Conservation (phyloP, 2,329 filamentous ascomycete genomes). For the Celoporthe dispersa region DNA sequence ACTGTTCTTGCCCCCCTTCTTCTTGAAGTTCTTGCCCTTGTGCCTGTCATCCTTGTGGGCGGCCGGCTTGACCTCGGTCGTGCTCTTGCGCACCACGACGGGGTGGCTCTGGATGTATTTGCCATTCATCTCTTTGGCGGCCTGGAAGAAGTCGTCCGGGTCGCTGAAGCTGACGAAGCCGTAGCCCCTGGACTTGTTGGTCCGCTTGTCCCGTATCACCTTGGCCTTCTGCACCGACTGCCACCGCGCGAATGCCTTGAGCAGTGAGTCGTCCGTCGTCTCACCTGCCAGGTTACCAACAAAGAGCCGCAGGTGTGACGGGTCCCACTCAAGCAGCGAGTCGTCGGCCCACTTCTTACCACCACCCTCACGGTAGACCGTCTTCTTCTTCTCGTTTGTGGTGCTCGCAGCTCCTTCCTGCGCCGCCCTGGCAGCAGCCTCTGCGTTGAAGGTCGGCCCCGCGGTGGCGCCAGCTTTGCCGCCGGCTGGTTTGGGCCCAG, state of each 20-base stretch:
- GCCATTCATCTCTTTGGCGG: constrained; percentile 96
- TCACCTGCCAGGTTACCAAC: constrained; percentile 97
- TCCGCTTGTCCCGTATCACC: constrained; percentile 93
- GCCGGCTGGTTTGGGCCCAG: constrained; percentile 34
- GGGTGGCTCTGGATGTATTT: constrained; percentile 99
- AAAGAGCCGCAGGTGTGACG: constrained; percentile 90
- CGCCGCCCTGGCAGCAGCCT: constrained; percentile 43
- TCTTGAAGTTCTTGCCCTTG: constrained; percentile 56
- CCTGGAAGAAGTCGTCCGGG: constrained; percentile 94
- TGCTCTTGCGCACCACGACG: constrained; percentile 83
- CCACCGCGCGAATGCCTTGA: constrained; percentile 93
- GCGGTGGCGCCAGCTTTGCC: constrained; percentile 37
- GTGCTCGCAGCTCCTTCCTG: constrained; percentile 50
- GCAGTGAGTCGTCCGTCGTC: constrained; percentile 91
- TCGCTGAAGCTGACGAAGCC: constrained; percentile 96
- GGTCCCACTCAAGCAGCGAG: constrained; percentile 92
- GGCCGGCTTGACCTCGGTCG: constrained; percentile 84
- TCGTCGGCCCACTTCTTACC: constrained; percentile 93
- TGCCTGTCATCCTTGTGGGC: constrained; percentile 65
- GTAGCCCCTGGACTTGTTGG: constrained; percentile 93
- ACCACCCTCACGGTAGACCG: constrained; percentile 84
- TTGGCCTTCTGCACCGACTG: constrained; percentile 88
- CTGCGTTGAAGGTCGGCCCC: constrained; percentile 39
- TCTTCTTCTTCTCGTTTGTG: constrained; percentile 73
- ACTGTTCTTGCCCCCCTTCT: constrained; percentile 42